Evolutionary conservation across 208 protist species (phyloP).

Genomic region (Leishmania major): DNA sequence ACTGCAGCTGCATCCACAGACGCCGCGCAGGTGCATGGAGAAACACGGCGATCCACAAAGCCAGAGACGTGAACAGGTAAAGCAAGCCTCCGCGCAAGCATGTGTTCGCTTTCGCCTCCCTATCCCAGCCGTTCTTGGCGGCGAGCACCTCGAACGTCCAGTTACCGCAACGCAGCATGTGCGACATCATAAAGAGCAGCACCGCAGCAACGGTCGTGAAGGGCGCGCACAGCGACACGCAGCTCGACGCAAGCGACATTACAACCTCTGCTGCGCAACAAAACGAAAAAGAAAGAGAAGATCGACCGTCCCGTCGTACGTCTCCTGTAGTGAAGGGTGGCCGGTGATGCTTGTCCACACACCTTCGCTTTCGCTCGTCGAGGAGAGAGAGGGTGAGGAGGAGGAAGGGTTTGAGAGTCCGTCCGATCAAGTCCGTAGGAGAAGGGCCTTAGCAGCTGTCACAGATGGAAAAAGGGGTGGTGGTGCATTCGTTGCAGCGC

Average conservation of each 20-base stretch:
- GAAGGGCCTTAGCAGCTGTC: background rate
- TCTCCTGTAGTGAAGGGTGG: background rate
- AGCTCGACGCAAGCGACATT: slow-evolving; percentile 19
- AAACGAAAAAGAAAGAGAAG: background rate
- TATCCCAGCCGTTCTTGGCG: slow-evolving; percentile 64
- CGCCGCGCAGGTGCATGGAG: slow-evolving; percentile 16
- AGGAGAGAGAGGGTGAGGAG: background rate
- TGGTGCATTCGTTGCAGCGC: background rate
- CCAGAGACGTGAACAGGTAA: slow-evolving; percentile 48
- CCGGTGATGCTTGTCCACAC: background rate
- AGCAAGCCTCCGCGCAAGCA: slow-evolving; percentile 53
- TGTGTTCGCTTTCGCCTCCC: slow-evolving; percentile 45
- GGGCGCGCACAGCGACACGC: slow-evolving; percentile 33
- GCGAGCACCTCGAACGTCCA: slow-evolving; percentile 77
- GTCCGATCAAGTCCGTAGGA: background rate
- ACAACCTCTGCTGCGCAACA: background rate
- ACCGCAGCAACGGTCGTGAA: slow-evolving; percentile 35
- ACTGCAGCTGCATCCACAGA: slow-evolving; percentile 20
- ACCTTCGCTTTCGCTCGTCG: background rate
- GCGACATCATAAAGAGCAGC: slow-evolving; percentile 41
- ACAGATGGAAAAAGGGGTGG: background rate
- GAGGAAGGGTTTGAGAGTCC: background rate
- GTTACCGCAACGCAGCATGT: slow-evolving; percentile 42
- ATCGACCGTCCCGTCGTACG: background rate
- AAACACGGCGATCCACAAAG: slow-evolving; percentile 30